phyloP scores from a whole-genome alignment of 176 grass and related monocot genomes.

The bread wheat (Triticum aestivum) region DNA sequence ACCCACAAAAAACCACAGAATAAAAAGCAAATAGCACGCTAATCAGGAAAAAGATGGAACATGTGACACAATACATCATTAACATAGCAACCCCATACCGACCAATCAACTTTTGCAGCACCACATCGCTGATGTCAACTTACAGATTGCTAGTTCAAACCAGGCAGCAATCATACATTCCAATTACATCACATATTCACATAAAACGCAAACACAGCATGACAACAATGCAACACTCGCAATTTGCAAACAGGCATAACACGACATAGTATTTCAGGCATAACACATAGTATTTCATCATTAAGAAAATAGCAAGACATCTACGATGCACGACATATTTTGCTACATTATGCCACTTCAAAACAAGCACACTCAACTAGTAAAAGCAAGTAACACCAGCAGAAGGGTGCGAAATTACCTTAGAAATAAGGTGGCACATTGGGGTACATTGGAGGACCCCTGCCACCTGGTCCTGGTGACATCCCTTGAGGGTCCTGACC shows the following conservation, averaged over 20 bases:
- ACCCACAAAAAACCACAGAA: background rate
- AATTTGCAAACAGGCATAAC: conserved; percentile 7
- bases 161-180: background rate
- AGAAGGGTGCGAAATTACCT: conserved; percentile 51
- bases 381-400: background rate
- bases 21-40: background rate
- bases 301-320: background rate
- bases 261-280: background rate
- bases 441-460: conserved; percentile 63
- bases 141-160: background rate
- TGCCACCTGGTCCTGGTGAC: conserved; percentile 58
- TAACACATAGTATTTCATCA: background rate
- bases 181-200: conserved; percentile 3
- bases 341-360: background rate
- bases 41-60: background rate
- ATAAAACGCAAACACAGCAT: background rate
- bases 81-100: conserved; percentile 12
- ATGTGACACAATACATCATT: background rate
- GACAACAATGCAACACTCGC: background rate
- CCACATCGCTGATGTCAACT: background rate
- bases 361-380: background rate
- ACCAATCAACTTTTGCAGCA: background rate
- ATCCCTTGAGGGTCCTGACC: conserved; percentile 67
- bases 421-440: conserved; percentile 87
- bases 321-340: background rate